Evolutionary conservation across 352 stramenopile genomes (phyloP).

Genomic region (Pythium brachiatum): DNA sequence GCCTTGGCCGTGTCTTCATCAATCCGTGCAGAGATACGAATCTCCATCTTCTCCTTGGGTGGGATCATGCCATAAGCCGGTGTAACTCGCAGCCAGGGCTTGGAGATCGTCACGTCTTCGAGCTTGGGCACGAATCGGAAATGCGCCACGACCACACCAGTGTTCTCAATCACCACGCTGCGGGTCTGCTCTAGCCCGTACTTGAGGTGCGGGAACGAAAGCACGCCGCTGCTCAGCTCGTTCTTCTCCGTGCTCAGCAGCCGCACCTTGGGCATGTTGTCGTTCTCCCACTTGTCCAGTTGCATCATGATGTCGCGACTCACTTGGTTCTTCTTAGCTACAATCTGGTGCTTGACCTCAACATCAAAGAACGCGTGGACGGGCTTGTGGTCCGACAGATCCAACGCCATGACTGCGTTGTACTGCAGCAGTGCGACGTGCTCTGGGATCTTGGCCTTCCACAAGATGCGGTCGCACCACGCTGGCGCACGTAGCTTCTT

Average conservation of each 20-base stretch:
- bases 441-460: constrained; percentile 53
- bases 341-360: constrained; percentile 91
- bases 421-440: constrained; percentile 86
- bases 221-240: constrained; percentile 48
- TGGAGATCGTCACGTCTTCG: constrained; percentile 85
- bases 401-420: constrained; percentile 80
- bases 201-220: constrained; percentile 62
- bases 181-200: constrained; percentile 65
- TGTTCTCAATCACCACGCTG: constrained; percentile 86
- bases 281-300: constrained; percentile 96
- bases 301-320: constrained; percentile 93
- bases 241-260: constrained; percentile 54
- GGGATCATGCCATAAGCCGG: constrained; percentile 90
- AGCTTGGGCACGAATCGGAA: constrained; percentile 93
- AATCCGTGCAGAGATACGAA: constrained; percentile 91
- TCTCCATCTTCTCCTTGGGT: constrained; percentile 71
- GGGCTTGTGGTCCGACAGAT: constrained; percentile 98
- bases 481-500: constrained; percentile 98
- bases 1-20: constrained; percentile 86
- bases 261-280: constrained; percentile 92
- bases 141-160: constrained; percentile 91
- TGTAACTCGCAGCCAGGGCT: constrained; percentile 90
- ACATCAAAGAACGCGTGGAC: constrained; percentile 93
- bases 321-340: constrained; percentile 87
- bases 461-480: constrained; percentile 93